Evolutionary conservation across 164 flowering plant species (phyloP), one percentile per base, ranked within the genome.

Genomic region (Aristolochia fimbriata): DNA sequence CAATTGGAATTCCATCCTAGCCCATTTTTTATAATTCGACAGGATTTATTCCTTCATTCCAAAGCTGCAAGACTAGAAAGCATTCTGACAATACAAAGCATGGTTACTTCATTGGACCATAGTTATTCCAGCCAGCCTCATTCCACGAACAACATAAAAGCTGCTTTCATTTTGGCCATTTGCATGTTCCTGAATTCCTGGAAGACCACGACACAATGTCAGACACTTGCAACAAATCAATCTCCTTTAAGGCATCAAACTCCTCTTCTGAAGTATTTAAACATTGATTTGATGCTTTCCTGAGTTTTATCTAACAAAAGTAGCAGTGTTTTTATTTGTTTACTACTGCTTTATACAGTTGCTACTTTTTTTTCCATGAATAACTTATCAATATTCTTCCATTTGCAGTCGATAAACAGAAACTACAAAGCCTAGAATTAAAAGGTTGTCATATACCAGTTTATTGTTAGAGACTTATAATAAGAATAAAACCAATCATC

Each of bases 151-250:
- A 86, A 62, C 60, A 47, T 69, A 52, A 86, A 50, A 60, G 90
- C 96, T 23, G 68, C 79, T 27, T 68, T 91, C 97, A 59, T 80
- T 80, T 45, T 86, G 85, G 5, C 88, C 88, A 69, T 88, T 86
- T 65, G 79, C 87, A 68, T 80, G 80, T n/a, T 15, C 97, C 96
- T 19, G 76, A 78, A n/a, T 88, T 84, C 88, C 88, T 84, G 45
- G 97, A 81, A 3, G 90, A 84, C 97, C 97, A 88, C 60, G 86
- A 53, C 51, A 81, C 93, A 47, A 83, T 58, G 74, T 91, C 96
- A 15, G 84, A 79, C 58, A 83, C 83, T 59, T 70, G 66, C 16
- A 84, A 63, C 71, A 63, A 73, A 64, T 85, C 86, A 71, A 90
- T n/a, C n/a, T n/a, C n/a, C n/a, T n/a, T n/a, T n/a, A n/a, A n/a